A percentile compares a stretch with the other conserved stretches of the same genome.
Evolutionary conservation across 179 eudicot species (phyloP).

Genomic region (Vitellaria paradoxa): DNA sequence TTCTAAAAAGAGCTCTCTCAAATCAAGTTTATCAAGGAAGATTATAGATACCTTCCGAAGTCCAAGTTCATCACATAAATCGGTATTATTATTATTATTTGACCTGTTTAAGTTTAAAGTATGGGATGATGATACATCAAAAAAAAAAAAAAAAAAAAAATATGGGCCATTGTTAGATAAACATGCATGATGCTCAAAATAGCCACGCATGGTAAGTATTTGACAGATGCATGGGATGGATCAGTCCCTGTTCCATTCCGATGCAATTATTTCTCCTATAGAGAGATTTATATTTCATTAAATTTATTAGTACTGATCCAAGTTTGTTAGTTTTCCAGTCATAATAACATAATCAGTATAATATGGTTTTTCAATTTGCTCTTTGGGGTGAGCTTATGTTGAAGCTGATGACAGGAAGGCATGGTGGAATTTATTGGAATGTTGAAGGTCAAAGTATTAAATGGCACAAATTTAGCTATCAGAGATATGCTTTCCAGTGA

Average conservation of each 20-base stretch:
- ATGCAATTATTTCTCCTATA: neutral
- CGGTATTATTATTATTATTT: constrained; percentile 26
- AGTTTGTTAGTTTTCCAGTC: too few relatives aligned
- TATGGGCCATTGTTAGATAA: neutral
- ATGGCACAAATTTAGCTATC: constrained; percentile 79
- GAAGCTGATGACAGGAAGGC: constrained; percentile 48
- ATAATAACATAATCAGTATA: neutral
- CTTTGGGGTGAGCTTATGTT: neutral
- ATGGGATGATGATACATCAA: too few relatives aligned
- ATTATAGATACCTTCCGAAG: constrained; percentile 47
- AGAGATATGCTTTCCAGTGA: constrained; percentile 90
- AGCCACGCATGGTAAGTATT: neutral
- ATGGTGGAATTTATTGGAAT: constrained; percentile 72
- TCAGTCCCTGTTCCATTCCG: neutral
- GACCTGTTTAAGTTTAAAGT: neutral
- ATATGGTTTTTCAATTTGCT: neutral
- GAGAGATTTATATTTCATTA: too few relatives aligned
- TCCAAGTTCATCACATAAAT: constrained; percentile 45
- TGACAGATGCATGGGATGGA: neutral
- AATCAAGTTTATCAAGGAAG: constrained; percentile 57
- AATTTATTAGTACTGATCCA: neutral
- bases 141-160: too few relatives aligned
- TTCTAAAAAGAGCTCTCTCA: constrained; percentile 37
- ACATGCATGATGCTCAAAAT: neutral
- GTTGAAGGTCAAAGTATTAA: constrained; percentile 64